A percentile compares a stretch with the other conserved stretches of the same genome.
Conservation (phyloP, 2,329 filamentous ascomycete genomes). For the Rutstroemia sp. region DNA sequence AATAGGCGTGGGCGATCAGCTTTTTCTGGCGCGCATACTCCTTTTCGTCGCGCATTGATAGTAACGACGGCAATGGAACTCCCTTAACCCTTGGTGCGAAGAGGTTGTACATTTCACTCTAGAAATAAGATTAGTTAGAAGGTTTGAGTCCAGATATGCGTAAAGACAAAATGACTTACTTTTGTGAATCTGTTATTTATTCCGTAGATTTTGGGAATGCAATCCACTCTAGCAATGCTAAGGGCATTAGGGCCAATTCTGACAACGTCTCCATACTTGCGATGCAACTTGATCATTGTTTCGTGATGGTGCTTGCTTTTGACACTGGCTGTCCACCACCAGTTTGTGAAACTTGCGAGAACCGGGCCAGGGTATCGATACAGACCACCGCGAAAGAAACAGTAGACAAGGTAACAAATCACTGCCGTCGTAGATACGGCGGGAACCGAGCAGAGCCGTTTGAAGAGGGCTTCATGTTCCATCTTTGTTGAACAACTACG, state of each 20-base stretch:
- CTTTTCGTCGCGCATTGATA: not conserved
- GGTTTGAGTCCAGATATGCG: not conserved
- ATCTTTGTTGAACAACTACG: not conserved
- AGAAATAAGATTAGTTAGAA: not conserved
- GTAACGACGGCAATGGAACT: not conserved
- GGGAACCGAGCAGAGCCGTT: not conserved
- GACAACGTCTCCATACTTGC: conserved; percentile 6
- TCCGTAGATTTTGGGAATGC: conserved; percentile 6
- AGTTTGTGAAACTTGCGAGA: not conserved
- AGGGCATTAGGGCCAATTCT: conserved; percentile 8
- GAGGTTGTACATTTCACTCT: not conserved
- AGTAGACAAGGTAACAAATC: not conserved
- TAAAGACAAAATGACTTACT: not conserved
- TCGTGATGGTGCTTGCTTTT: not conserved
- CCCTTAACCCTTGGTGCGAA: not conserved
- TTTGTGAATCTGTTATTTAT: conserved; percentile 3
- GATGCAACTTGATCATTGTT: not conserved
- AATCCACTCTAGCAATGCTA: not conserved
- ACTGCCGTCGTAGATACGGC: not conserved
- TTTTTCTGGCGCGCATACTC: not conserved
- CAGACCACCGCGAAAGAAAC: not conserved
- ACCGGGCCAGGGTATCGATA: not conserved
- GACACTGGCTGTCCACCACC: not conserved
- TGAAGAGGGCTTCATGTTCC: not conserved
- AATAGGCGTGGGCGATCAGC: conserved; percentile 1